Evolutionary conservation across 441 rosid genomes (phyloP), one percentile per base, ranked within the genome.

Genomic region (Erodium trifolium): DNA sequence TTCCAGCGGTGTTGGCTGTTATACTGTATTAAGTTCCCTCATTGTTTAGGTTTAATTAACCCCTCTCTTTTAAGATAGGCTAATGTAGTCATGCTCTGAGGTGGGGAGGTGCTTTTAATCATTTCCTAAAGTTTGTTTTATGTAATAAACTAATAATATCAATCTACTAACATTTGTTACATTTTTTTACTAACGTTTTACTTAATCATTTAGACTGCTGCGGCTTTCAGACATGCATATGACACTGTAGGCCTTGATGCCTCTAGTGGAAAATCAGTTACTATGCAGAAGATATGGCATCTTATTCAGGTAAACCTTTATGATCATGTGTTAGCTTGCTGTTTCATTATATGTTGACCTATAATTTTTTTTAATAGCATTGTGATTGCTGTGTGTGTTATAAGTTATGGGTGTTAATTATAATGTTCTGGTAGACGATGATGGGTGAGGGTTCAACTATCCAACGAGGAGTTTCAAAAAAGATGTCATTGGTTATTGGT

Each of bases 231-330:
- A 82, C 81, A 72, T 72, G 92, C 93, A 66, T 90, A 86, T 84
- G 96, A 88, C 73, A 79, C 83, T 77, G 79, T 93, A 80, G 85
- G 91, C 70, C 74, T 74, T 73, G 95, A 79, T 77, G 74, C 82
- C 64, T 85, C 96, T 71, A 85, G 87, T 71, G 93, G 93, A 64
- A 93, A 89, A 76, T 93, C 97, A 73, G 96, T 91, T 76, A 87
- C 72, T 79, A 78, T 91, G 86, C 97, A 88, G 83, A 93, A 93
- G 81, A 89, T 93, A 73, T 93, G 99, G 99, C 93, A 90, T 80
- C 96, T 93, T 81, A 80, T 91, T 75, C 88, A 87, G 97, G 99
- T 88, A 74, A 47, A 41, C 11, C 63, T 60, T 35, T 70, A 18
- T 47, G 53, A 31, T 63, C 45, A n/a, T 13, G 35, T 75, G 63